These are phyloP conservation scores for Symbiodinium natans DNA, from an alignment of 73 alveolate species.

Conservation along the genomic window DNA sequence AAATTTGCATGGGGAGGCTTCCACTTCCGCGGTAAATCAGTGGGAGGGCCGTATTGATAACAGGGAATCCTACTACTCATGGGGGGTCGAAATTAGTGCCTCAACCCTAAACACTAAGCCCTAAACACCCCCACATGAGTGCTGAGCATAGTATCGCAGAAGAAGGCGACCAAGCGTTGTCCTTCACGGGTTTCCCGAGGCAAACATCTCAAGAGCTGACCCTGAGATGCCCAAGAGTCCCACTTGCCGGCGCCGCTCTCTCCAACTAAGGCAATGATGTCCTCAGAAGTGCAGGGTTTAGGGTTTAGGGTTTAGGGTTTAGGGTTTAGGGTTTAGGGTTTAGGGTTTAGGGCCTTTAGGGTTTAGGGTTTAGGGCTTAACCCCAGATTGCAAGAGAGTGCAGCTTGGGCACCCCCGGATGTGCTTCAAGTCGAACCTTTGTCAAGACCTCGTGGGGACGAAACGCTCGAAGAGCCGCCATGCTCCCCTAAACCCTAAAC, in stretches of 20 bases:
- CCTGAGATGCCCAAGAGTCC: no score
- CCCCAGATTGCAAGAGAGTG: neutral
- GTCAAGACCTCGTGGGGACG: slow-evolving; percentile 11
- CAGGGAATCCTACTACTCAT: no score
- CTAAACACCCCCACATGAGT: neutral
- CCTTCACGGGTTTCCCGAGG: neutral
- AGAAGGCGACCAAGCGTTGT: slow-evolving; percentile 70
- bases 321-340: no score
- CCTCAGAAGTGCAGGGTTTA: neutral
- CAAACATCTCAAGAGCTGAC: no score
- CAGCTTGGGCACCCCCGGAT: neutral
- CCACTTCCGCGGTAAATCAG: no score
- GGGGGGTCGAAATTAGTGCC: no score
- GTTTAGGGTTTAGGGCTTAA: no score
- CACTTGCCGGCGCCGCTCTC: slow-evolving; percentile 84
- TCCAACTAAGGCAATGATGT: slow-evolving; percentile 46
- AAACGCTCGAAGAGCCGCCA: no score
- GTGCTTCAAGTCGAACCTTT: neutral
- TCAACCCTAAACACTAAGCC: neutral
- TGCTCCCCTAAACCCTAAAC: no score
- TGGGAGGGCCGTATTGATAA: no score
- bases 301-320: no score
- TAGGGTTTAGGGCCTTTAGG: no score
- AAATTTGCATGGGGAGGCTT: neutral
- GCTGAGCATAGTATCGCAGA: slow-evolving; percentile 16